Percentiles rank a stretch among this genome's conserved stretches.
Conservation (phyloP, 2,329 filamentous ascomycete species). For the Sporothrix protearum region DNA sequence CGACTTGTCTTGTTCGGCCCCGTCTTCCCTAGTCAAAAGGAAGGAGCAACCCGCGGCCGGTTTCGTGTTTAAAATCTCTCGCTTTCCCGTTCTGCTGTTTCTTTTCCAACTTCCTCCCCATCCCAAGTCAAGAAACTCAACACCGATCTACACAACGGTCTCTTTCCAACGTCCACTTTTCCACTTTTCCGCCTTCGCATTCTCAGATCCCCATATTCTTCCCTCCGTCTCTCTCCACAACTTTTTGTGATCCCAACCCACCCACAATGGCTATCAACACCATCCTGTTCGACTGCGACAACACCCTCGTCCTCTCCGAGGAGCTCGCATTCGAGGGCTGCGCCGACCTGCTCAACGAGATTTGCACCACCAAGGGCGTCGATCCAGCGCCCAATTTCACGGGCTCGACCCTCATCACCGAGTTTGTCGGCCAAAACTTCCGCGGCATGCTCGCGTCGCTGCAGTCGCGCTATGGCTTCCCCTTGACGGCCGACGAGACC, state of each 20-base stretch:
- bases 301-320: constrained; percentile 90
- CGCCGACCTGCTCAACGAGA: constrained; percentile 82
- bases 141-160: not conserved
- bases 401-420: constrained; percentile 70
- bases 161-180: not conserved
- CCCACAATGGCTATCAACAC: constrained; percentile 52
- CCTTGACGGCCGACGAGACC: constrained; percentile 63
- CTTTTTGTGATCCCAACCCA: not conserved
- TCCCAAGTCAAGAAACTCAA: not conserved
- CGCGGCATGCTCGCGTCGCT: constrained; percentile 81
- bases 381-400: constrained; percentile 61
- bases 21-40: constrained; percentile 1
- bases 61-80: constrained; percentile 11
- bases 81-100: not conserved
- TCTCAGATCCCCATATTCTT: not conserved
- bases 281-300: constrained; percentile 76
- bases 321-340: constrained; percentile 88
- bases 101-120: not conserved
- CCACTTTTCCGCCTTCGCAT: not conserved
- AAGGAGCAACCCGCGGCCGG: constrained; percentile 13
- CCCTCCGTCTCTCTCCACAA: not conserved
- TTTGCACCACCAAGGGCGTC: constrained; percentile 63
- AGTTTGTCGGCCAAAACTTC: constrained; percentile 94
- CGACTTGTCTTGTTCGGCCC: not conserved
- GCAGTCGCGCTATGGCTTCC: constrained; percentile 71